Conservation (phyloP, 768 basidiomycete species). For the Suillus discolor region DNA sequence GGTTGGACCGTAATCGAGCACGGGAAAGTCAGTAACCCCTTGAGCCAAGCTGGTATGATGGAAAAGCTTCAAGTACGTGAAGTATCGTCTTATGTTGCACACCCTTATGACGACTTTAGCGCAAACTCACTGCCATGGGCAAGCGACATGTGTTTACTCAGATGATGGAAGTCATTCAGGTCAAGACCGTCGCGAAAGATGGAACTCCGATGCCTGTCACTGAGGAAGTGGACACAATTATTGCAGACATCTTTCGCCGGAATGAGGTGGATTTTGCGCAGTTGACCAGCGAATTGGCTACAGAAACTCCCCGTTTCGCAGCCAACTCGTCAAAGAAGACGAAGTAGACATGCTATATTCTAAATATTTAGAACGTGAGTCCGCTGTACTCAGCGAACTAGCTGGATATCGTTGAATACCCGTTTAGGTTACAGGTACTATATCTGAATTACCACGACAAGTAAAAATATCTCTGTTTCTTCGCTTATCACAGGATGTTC, state of each 20-base stretch:
- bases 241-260: constrained; percentile 34
- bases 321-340: constrained; percentile 27
- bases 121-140: constrained; percentile 31
- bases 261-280: constrained; percentile 34
- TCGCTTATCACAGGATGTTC: background rate
- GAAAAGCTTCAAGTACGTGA: constrained; percentile 30
- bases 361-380: background rate
- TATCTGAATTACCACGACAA: background rate
- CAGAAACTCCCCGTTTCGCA: constrained; percentile 26
- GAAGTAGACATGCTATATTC: background rate
- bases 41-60: constrained; percentile 30
- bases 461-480: background rate
- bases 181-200: constrained; percentile 30
- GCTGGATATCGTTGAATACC: background rate
- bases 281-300: constrained; percentile 26
- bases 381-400: background rate
- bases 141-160: constrained; percentile 33
- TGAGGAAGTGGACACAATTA: constrained; percentile 32
- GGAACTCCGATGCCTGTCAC: constrained; percentile 26
- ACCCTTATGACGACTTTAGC: constrained; percentile 17
- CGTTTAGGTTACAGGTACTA: background rate
- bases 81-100: background rate
- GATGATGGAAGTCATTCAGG: constrained; percentile 36
- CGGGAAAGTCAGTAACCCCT: constrained; percentile 22
- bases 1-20: constrained; percentile 33